Conservation (phyloP, 2,329 filamentous ascomycete species). For the Fonsecaea nubica region DNA sequence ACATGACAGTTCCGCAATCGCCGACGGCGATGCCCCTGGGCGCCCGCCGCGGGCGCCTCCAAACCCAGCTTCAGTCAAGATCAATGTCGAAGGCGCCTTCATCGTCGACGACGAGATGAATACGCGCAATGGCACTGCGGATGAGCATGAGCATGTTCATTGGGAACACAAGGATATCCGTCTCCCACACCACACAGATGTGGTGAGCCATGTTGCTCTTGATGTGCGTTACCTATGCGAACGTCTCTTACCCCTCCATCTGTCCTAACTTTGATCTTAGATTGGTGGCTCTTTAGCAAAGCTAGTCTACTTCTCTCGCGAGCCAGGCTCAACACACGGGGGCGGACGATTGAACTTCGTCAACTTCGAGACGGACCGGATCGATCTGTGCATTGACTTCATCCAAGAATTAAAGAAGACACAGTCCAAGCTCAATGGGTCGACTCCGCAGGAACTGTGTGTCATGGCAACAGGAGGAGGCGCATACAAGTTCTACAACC, state of each 20-base stretch:
- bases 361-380: constrained; percentile 93
- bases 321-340: constrained; percentile 76
- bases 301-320: constrained; percentile 94
- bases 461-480: constrained; percentile 97
- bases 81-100: constrained; percentile 95
- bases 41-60: constrained; percentile 56
- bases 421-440: constrained; percentile 77
- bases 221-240: constrained; percentile 69
- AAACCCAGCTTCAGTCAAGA: constrained; percentile 75
- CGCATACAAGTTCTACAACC: constrained; percentile 95
- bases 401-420: constrained; percentile 85
- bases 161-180: constrained; percentile 90
- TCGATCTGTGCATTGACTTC: constrained; percentile 91
- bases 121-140: constrained; percentile 50
- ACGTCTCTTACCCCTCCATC: not conserved
- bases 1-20: constrained; percentile 30
- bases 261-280: constrained; percentile 54
- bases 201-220: constrained; percentile 95
- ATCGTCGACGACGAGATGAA: constrained; percentile 82
- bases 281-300: constrained; percentile 96
- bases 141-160: constrained; percentile 57
- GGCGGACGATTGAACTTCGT: constrained; percentile 94
- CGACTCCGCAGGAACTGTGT: constrained; percentile 73
- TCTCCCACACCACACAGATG: constrained; percentile 91
- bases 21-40: constrained; percentile 25